Base-by-base conservation (phyloP, 2,329 filamentous ascomycete species). In the Plectosphaerella sp. region DNA sequence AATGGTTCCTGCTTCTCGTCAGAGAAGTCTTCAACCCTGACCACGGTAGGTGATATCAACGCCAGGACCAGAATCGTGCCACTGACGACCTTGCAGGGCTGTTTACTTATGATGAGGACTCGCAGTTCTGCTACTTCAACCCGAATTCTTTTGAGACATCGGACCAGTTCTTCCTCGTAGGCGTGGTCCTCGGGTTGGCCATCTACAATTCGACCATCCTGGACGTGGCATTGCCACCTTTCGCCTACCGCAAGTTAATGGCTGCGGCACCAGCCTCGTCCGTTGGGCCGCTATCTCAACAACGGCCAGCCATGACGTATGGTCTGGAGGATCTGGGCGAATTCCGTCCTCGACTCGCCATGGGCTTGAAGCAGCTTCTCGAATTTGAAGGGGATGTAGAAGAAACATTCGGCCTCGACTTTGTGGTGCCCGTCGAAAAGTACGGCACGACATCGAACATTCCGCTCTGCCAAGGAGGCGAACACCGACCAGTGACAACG, bases 161-260 rank as follows among this genome's bases (percentile, higher is more conserved):
- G 0, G 91, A 96, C 63, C 91, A 96, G 59, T 97, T 89, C 68
- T 96, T 94, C 64, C 78, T 96, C 20, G 88, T 97, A 25, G 92
- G 92, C 1, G 89, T 94, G 12, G 79, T 96, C 8, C 79, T 97
- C 51, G 92, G 92, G 1, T 75, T 97, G 53, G 92, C 92, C 14
- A 96, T 97, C 55, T 96, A 96, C 72, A 96, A 97, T 68, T 95
- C 90, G 3, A 96, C 90, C 1, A 96, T 96, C 59, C 75, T 97
- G 16, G 92, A 96, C 64, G 82, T 96, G 47, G 88, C 90, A 2
- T 78, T 97, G 18, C 92, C 92, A 1, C 89, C 91, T 0, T 96
- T 96, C 66, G 87, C 89, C 1, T 97, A 96, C 65, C 86, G 90
- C 58, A 96, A 96, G 67, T 78, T 97, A 18, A 77, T 96, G 41